phyloP scores from a whole-genome alignment of 371 early-diverging fungal genomes.

The Rhizomucor miehei region DNA sequence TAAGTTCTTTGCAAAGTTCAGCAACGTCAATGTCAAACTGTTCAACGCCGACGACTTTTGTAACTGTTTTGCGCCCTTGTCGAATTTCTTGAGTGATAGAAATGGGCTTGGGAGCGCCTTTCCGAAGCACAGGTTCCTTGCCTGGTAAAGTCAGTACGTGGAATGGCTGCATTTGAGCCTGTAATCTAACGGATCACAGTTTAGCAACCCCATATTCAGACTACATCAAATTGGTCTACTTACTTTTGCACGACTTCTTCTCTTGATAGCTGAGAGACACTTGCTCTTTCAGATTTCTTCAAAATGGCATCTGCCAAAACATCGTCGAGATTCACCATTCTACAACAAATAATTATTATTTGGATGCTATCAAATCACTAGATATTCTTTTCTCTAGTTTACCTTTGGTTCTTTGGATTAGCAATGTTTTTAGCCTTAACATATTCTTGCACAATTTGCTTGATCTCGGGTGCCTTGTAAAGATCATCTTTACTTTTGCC shows the following conservation, averaged over 20 bases:
- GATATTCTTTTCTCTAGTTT: slow-evolving; percentile 4
- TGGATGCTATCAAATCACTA: too few relatives aligned
- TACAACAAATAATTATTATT: background rate
- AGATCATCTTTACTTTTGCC: slow-evolving; percentile 50
- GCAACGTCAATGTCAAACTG: slow-evolving; percentile 60
- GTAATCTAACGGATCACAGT: slow-evolving; percentile 14
- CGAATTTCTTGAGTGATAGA: slow-evolving; percentile 59
- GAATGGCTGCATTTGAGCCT: slow-evolving; percentile 56
- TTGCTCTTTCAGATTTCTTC: background rate
- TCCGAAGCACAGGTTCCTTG: slow-evolving; percentile 36
- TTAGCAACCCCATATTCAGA: background rate
- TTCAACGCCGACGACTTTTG: slow-evolving; percentile 63
- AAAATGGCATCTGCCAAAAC: background rate
- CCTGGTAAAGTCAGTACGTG: slow-evolving; percentile 47
- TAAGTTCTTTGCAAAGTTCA: slow-evolving; percentile 58
- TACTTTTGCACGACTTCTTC: background rate
- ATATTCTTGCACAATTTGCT: slow-evolving; percentile 55
- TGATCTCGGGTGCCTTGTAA: slow-evolving; percentile 57
- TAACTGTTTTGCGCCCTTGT: slow-evolving; percentile 64
- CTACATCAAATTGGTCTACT: background rate
- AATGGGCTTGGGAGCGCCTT: slow-evolving; percentile 50
- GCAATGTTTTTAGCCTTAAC: slow-evolving; percentile 53
- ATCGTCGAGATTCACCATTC: background rate
- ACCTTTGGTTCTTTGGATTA: slow-evolving; percentile 62
- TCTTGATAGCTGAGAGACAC: background rate